These are phyloP conservation scores for Tinospora cordifolia DNA, from an alignment of 164 flowering plant species.

Conservation along the genomic window DNA sequence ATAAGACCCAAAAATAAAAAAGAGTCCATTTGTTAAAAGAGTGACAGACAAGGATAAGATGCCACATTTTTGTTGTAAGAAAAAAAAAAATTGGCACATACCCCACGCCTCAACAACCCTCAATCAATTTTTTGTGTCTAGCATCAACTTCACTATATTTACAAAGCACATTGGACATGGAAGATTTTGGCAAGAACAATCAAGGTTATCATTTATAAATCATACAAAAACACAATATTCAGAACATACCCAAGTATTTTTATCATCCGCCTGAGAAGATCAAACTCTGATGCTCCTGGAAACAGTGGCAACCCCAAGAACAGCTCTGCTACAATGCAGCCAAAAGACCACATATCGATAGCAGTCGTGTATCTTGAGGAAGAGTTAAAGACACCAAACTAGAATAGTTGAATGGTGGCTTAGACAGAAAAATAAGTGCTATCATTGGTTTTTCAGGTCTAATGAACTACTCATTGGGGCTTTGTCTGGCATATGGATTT, in stretches of 20 bases:
- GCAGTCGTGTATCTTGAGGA: slow-evolving; percentile 77
- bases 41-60: not conserved
- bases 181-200: not conserved
- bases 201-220: not conserved
- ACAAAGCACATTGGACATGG: not conserved
- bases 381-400: slow-evolving; percentile 30
- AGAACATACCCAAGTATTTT: slow-evolving; percentile 68
- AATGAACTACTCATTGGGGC: not conserved
- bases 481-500: not conserved
- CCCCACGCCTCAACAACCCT: not conserved
- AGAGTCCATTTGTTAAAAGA: too few species aligned
- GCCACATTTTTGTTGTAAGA: not conserved
- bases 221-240: not conserved
- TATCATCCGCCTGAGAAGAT: slow-evolving; percentile 85
- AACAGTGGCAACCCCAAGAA: slow-evolving; percentile 91
- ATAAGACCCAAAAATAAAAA: too few species aligned
- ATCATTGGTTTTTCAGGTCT: not conserved
- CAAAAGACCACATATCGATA: slow-evolving; percentile 99
- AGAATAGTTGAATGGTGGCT: slow-evolving; percentile 5
- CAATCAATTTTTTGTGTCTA: not conserved
- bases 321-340: slow-evolving; percentile 94
- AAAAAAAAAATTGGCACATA: too few species aligned
- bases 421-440: not conserved
- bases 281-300: slow-evolving; percentile 98
- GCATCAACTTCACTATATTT: not conserved